These are phyloP conservation scores for Kodamaea sagamina DNA, from an alignment of 805 yeast species.

Conservation along the genomic window DNA sequence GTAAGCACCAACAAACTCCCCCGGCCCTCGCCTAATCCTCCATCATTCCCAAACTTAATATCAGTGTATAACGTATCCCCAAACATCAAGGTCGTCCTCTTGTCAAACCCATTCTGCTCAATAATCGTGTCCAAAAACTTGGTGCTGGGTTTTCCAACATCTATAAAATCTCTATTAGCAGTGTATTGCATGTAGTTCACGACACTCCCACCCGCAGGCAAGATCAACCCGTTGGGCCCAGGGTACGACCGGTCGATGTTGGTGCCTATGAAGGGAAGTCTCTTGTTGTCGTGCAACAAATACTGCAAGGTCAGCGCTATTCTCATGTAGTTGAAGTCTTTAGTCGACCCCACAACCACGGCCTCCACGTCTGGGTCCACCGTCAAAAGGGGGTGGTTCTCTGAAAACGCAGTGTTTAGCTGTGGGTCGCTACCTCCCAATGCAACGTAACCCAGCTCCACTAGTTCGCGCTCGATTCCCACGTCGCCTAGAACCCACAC, in stretches of 20 bases:
- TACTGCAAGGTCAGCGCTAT: constrained; percentile 41
- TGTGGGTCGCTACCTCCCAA: constrained; percentile 36
- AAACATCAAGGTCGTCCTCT: constrained; percentile 36
- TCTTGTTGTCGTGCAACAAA: constrained; percentile 31
- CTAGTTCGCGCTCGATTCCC: constrained; percentile 40
- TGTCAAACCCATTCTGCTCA: constrained; percentile 28
- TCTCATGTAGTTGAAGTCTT: constrained; percentile 38
- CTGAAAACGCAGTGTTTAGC: constrained; percentile 28
- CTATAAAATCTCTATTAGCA: constrained; percentile 31
- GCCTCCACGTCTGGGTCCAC: constrained; percentile 44
- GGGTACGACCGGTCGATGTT: constrained; percentile 46
- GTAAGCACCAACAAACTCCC: constrained; percentile 38
- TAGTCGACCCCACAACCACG: constrained; percentile 43
- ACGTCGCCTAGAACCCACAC: constrained; percentile 44
- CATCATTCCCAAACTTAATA: constrained; percentile 46
- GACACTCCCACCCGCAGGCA: constrained; percentile 46
- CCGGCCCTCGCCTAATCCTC: constrained; percentile 22
- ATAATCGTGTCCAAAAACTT: constrained; percentile 33
- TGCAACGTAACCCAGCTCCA: constrained; percentile 34
- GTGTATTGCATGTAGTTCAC: constrained; percentile 41
- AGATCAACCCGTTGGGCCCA: constrained; percentile 36
- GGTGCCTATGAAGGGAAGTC: constrained; percentile 40
- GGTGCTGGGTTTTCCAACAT: constrained; percentile 43
- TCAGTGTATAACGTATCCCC: constrained; percentile 47
- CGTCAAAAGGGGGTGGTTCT: constrained; percentile 25